Evolutionary conservation across 2,329 filamentous ascomycete genomes (phyloP), one percentile per base, ranked within the genome.

Genomic region (Monosporascus sp.): DNA sequence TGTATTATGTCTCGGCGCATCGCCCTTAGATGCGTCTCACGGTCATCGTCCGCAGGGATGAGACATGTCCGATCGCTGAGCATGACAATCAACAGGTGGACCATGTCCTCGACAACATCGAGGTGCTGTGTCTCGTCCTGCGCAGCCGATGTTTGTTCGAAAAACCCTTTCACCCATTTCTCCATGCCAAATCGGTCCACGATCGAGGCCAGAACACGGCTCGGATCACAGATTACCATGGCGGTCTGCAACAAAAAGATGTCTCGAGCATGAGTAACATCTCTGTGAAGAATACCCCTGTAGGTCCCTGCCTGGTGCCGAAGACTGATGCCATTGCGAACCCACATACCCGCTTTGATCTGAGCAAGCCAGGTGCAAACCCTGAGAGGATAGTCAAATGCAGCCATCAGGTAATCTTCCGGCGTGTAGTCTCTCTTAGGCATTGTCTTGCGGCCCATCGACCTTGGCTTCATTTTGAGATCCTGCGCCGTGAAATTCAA

Each of bases 311-410:
- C 94, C 70, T 99, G 94, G 68, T 99, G 94, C 39, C 93, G 85
- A 49, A 99, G 80, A 63, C 93, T 97, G 65, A 99, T 90, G 2
- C 94, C 94, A 66, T 99, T 99, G 52, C 94, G 85, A 58, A 99
- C 93, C 94, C 95, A 99, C 85, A 97, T 96, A 49, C 91, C 90
- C 18, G 93, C 91, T 69, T 96, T 96, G 84, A 99, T 97, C 73
- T 99, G 95, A 6, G 94, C 89, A 35, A 99, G 77, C 94, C 94
- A 99, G 20, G 90, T 91, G 67, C 91, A 97, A 1, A 97, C 92
- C 50, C 95, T 83, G 4, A 99, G 77, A 1, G 95, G 93, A 63
- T 90, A 96, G 68, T 99, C 94, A 64, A 99, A 96, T 49, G 91
- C 83, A 2, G 89, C 87, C 68, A 96, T 85, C 22, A 96, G 76